phyloP scores from a whole-genome alignment of 148 eudicot species.

The Arbutus unedo region DNA sequence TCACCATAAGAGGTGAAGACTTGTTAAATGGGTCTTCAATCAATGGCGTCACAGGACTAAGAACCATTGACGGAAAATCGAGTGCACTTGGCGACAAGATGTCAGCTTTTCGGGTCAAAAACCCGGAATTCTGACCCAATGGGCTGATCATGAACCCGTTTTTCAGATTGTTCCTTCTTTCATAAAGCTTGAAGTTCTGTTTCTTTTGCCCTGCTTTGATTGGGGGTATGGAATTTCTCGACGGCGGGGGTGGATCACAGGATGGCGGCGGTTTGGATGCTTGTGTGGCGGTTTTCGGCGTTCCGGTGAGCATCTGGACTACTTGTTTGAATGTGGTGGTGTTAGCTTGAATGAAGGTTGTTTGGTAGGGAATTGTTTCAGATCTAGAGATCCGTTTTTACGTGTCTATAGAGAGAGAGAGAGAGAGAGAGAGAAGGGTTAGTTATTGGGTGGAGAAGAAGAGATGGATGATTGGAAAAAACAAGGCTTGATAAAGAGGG shows the following conservation, averaged over 20 bases:
- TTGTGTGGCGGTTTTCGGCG: constrained; percentile 35
- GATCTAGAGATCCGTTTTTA: constrained; percentile 65
- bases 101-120: constrained; percentile 44
- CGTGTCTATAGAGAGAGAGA: constrained; percentile 15
- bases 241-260: constrained; percentile 19
- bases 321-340: constrained; percentile 76
- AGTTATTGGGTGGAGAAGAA: constrained; percentile 25
- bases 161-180: constrained; percentile 61
- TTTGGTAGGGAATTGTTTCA: constrained; percentile 71
- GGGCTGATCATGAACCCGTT: constrained; percentile 62
- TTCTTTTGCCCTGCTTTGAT: constrained; percentile 47
- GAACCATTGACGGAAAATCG: constrained; percentile 65
- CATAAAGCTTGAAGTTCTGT: constrained; percentile 67
- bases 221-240: constrained; percentile 50
- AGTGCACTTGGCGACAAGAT: constrained; percentile 72
- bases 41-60: constrained; percentile 81
- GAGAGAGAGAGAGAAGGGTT: constrained; percentile 7
- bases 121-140: constrained; percentile 23
- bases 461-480: constrained; percentile 32
- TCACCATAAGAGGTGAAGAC: constrained; percentile 34
- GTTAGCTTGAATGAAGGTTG: constrained; percentile 88
- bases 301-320: constrained; percentile 91
- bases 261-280: constrained; percentile 16
- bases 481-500: constrained; percentile 21
- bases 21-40: constrained; percentile 43